A percentile compares a stretch with the other conserved stretches of the same genome.
Conservation (phyloP, 768 basidiomycete genomes). For the Plicaturopsis crispa region DNA sequence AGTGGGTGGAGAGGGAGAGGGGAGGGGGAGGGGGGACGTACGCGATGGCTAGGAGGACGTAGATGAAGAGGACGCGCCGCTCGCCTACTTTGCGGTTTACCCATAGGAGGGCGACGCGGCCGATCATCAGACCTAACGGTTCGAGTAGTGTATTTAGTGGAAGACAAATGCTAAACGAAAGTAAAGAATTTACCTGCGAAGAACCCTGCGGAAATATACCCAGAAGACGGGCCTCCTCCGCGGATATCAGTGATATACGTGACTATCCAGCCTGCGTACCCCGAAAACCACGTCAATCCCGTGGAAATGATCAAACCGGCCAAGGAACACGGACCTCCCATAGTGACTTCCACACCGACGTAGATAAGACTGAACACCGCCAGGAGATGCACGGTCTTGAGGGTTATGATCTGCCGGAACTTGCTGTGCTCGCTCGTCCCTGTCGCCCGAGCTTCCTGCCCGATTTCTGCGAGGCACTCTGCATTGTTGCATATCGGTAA, state of each 20-base stretch:
- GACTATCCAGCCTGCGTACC: constrained; percentile 41
- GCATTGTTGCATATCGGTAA: neutral
- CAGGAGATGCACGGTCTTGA: constrained; percentile 28
- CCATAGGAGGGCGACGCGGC: constrained; percentile 49
- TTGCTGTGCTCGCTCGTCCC: constrained; percentile 6
- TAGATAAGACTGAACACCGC: constrained; percentile 37
- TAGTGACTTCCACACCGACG: constrained; percentile 25
- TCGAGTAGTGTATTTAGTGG: neutral
- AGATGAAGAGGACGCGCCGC: constrained; percentile 26
- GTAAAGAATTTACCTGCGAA: constrained; percentile 23
- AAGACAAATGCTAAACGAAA: too few relatives aligned
- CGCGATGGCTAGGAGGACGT: constrained; percentile 28
- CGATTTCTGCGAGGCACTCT: constrained; percentile 34
- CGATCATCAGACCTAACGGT: constrained; percentile 42
- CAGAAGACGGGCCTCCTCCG: constrained; percentile 36
- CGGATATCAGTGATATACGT: constrained; percentile 39
- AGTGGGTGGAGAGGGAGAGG: neutral
- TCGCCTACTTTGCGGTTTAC: constrained; percentile 45
- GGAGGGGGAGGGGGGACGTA: constrained; percentile 13
- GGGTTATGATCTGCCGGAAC: constrained; percentile 14
- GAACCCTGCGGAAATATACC: constrained; percentile 44
- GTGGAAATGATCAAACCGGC: neutral
- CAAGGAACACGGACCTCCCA: constrained; percentile 23
- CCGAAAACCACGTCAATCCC: too few relatives aligned
- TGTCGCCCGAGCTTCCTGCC: constrained; percentile 21